phyloP scores from a whole-genome alignment of 2,329 filamentous ascomycete genomes.

The Talaromyces sp. region DNA sequence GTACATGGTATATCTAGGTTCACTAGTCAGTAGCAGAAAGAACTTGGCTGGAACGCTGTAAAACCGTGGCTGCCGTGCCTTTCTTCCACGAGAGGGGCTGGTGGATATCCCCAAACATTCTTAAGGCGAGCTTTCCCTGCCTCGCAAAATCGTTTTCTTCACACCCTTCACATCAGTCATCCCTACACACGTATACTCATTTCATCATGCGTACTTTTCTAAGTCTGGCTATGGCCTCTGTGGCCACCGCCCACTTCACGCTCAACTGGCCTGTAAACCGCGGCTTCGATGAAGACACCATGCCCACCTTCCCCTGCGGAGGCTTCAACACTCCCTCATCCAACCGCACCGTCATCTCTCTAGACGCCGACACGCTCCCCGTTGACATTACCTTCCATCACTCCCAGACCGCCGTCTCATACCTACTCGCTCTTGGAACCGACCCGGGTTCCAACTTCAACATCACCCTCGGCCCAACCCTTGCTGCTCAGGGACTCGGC shows the following conservation, averaged over 20 bases:
- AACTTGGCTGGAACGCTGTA: background rate
- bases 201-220: conserved; percentile 12
- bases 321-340: conserved; percentile 43
- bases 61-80: background rate
- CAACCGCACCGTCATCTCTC: conserved; percentile 48
- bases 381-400: conserved; percentile 54
- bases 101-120: background rate
- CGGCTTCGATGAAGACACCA: conserved; percentile 49
- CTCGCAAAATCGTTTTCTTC: background rate
- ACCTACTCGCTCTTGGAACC: conserved; percentile 53
- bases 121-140: background rate
- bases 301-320: conserved; percentile 50
- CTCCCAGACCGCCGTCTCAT: conserved; percentile 50
- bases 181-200: background rate
- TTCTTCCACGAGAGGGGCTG: background rate
- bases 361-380: conserved; percentile 48
- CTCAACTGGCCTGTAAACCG: conserved; percentile 53
- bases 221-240: conserved; percentile 39
- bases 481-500: conserved; percentile 60
- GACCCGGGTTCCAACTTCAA: conserved; percentile 62
- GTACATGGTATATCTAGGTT: background rate
- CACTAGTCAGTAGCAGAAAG: background rate
- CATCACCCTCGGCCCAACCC: conserved; percentile 61
- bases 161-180: background rate
- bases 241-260: conserved; percentile 55